phyloP scores from a whole-genome alignment of 1,284 basidiomycete genomes.

The Cutaneotrichosporon cavernicola region DNA sequence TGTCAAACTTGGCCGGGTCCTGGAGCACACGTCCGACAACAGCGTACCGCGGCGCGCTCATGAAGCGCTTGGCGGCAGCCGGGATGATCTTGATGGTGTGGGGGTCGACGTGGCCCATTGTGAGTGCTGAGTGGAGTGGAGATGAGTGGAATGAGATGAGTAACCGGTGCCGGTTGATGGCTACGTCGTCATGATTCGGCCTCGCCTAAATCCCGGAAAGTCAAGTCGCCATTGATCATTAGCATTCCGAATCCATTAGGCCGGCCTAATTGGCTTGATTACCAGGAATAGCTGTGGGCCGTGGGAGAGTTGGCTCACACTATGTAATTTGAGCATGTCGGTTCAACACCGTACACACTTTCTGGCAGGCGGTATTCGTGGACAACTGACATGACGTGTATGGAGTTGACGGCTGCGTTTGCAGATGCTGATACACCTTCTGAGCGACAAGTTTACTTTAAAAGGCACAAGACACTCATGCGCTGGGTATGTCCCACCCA shows the following conservation, averaged over 20 bases:
- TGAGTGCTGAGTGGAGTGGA: conserved; percentile 5
- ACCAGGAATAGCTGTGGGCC: not conserved
- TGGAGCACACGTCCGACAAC: conserved; percentile 44
- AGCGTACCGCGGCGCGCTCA: conserved; percentile 41
- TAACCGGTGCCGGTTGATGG: not conserved
- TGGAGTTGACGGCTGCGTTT: too few relatives aligned
- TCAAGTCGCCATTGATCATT: not conserved
- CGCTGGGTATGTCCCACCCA: too few relatives aligned
- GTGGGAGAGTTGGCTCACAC: not conserved
- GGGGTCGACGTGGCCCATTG: conserved; percentile 29
- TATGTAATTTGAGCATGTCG: too few relatives aligned
- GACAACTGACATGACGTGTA: too few relatives aligned
- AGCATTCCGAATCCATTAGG: not conserved
- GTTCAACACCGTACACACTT: too few relatives aligned
- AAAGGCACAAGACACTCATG: too few relatives aligned
- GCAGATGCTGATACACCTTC: too few relatives aligned
- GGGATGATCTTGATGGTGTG: conserved; percentile 28
- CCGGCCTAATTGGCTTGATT: not conserved
- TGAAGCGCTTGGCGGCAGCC: conserved; percentile 40
- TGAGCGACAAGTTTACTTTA: too few relatives aligned
- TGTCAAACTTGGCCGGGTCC: conserved; percentile 42
- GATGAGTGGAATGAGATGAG: not conserved
- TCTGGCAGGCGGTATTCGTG: too few relatives aligned
- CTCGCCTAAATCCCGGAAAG: not conserved
- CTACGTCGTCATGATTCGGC: not conserved